A percentile compares a stretch with the other conserved stretches of the same genome.
Conservation (phyloP, 768 basidiomycete species). For the Leccinum uliginosum region DNA sequence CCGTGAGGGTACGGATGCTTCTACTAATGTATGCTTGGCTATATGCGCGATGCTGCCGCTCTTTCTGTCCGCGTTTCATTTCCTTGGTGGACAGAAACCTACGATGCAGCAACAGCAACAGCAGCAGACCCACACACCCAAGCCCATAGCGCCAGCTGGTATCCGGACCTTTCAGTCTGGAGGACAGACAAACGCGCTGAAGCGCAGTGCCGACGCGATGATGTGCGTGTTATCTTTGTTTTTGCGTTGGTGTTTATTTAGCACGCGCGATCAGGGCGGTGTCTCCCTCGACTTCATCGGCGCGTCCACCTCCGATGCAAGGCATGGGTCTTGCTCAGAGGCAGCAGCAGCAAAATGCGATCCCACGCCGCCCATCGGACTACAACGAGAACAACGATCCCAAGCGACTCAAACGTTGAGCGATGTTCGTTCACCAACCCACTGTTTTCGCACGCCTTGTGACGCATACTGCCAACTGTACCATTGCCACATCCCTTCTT, state of each 20-base stretch:
- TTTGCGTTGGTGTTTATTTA: background rate
- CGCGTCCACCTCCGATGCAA: constrained; percentile 25
- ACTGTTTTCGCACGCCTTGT: background rate
- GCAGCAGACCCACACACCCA: constrained; percentile 1
- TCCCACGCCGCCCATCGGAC: constrained; percentile 27
- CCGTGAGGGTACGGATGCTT: background rate
- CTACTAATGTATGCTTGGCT: background rate
- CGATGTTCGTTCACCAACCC: background rate
- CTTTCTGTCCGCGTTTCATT: background rate
- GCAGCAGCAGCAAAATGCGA: constrained; percentile 21
- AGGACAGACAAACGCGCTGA: constrained; percentile 19
- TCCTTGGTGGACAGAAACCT: background rate
- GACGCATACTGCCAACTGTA: background rate
- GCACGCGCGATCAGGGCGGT: constrained; percentile 9
- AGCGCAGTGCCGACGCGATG: constrained; percentile 34
- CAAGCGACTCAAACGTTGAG: constrained; percentile 42
- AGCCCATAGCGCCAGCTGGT: background rate
- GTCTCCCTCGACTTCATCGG: constrained; percentile 17
- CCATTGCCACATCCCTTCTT: background rate
- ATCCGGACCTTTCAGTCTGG: constrained; percentile 10
- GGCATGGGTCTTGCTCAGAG: constrained; percentile 40
- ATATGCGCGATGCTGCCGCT: background rate
- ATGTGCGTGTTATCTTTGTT: constrained; percentile 17
- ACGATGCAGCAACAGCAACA: constrained; percentile 4
- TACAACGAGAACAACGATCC: constrained; percentile 14